phyloP scores from a whole-genome alignment of 768 basidiomycete genomes.

The Boletus tomentosulus region DNA sequence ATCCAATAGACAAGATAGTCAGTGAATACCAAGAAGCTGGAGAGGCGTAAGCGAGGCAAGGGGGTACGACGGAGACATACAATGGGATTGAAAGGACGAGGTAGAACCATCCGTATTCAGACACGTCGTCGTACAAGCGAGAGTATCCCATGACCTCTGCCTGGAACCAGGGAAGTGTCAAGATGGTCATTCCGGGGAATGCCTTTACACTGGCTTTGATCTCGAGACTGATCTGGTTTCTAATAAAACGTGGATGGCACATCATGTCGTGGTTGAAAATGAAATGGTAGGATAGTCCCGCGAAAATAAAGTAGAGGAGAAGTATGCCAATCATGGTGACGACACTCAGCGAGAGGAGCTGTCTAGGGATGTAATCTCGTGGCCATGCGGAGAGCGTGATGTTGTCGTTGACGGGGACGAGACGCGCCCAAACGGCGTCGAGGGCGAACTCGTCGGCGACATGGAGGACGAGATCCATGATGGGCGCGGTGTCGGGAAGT shows the following conservation, averaged over 20 bases:
- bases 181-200: constrained; percentile 75
- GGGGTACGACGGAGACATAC: constrained; percentile 38
- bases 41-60: neutral
- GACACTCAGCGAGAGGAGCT: constrained; percentile 62
- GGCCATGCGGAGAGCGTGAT: constrained; percentile 71
- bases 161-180: constrained; percentile 94
- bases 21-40: constrained; percentile 78
- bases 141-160: constrained; percentile 87
- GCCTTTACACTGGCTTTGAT: constrained; percentile 70
- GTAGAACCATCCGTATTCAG: constrained; percentile 77
- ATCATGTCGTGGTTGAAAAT: constrained; percentile 97
- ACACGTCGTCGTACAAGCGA: constrained; percentile 70
- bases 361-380: constrained; percentile 76
- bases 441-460: constrained; percentile 67
- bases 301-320: constrained; percentile 84
- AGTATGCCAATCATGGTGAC: constrained; percentile 82
- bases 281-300: constrained; percentile 73
- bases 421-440: constrained; percentile 73
- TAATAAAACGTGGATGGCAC: constrained; percentile 89
- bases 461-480: constrained; percentile 79
- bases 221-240: constrained; percentile 80
- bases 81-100: constrained; percentile 62
- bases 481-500: neutral
- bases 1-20: constrained; percentile 96
- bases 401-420: constrained; percentile 54